Evolutionary conservation across 2,329 filamentous ascomycete species (phyloP), one percentile per base, ranked within the genome.

Genomic region (Cryphonectria carpinicola): DNA sequence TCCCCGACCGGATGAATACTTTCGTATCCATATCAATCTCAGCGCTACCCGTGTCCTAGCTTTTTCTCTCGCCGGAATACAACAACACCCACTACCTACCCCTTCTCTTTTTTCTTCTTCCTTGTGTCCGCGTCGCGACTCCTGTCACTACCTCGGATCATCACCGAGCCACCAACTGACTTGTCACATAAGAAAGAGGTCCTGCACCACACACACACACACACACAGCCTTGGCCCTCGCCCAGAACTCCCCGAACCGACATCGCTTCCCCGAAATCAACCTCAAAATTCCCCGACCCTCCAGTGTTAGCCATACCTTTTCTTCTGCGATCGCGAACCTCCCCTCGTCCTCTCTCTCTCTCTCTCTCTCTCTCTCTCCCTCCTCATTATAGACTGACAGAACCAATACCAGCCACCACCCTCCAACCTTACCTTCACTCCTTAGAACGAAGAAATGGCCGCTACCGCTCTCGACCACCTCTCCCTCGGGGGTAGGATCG

Each of bases 401-500:
- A 46, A 39, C 66, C 37, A 28, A 58, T 13, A 25, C 35, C 39
- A 64, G 17, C 10, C 10, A 8, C 35, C 63, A 65, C 62, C 17
- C 13, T 46, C 35, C 64, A 22, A 28, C 41, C 65, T 67, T 67
- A 58, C 35, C 52, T 32, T 11, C 17, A 58, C 60, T 28, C 35
- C 61, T 61, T 62, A 52, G 37, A 46, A n/a, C 54, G 43, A 80
- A 80, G 81, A 79, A 79, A 87, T 88, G 84, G 83, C 85, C 76
- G 83, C 85, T 70, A 92, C 90, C 80, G 92, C 94, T 81, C 88
- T 96, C 81, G 93, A 97, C 82, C 94, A 97, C 84, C 90, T 97
- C 81, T 89, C 89, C 80, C 90, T 92, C 80, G 91, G 93, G 82
- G 88, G 88, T 79, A 88, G 87, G 82, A 88, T 91, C 76, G 85